Evolutionary conservation across 352 stramenopile genomes (phyloP), one percentile per base, ranked within the genome.

Genomic region (Globisporangium echinulatum): DNA sequence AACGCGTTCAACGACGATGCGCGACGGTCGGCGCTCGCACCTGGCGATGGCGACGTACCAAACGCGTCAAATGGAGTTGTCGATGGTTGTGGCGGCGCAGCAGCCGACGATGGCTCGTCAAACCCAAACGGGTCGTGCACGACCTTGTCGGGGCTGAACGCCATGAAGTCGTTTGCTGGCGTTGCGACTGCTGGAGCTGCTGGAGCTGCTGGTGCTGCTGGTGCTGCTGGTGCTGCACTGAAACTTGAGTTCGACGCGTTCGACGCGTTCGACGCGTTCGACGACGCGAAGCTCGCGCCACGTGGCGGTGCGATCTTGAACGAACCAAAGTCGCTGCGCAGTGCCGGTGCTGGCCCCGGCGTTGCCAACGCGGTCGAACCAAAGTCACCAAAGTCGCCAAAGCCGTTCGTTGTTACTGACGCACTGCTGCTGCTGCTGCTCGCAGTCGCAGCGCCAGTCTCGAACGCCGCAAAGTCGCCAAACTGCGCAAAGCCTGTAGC

Each of bases 381-480:
- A 60, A 92, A 93, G 37, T 66, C 63, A 14, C 69, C 68, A 58
- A 94, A 92, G 52, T 75, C 76, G 8, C 61, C 71, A 49, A 85
- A 85, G n/a, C 71, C 72, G 6, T 8, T 25, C 46, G 60, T 44
- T 44, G 40, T 44, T 44, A 33, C 63, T 37, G 77, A 75, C 15
- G 68, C 63, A 15, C 66, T 69, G 65, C 54, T 39, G 74, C 67
- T 52, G 69, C 66, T 49, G 66, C 63, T 4, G 61, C 67, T 33
- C 25, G 25, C 25, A 3, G 25, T 33, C 25, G 25, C 25, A 33
- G 25, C 25, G 25, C 25, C 25, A 40, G 82, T 59, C 4, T 67
- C 69, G 61, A 94, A 94, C 51, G 69, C 75, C 7, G 82, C 88
- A 56, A 96, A 96, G 48, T 96, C 86, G 19, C 77, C 80, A 64